Base-by-base conservation (phyloP, 1,284 basidiomycete species). In the Trichosporon coremiiforme region DNA sequence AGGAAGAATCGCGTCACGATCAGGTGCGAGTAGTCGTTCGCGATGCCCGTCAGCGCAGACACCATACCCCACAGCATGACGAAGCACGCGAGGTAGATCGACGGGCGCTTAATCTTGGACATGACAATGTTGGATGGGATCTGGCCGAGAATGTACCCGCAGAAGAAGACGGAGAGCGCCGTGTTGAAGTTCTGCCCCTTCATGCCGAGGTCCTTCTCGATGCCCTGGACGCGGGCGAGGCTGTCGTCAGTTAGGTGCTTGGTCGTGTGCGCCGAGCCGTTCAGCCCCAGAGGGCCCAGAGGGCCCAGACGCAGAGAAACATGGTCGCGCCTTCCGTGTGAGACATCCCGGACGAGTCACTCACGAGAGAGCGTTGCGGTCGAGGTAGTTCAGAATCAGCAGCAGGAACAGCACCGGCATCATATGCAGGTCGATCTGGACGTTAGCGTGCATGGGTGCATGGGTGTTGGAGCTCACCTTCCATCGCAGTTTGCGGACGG, bases 131-230 rank as follows among this genome's bases (percentile, higher is more conserved):
- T 81, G 25, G 76, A 77, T 0, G 80, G 80, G 62, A 82, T 74
- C 71, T 81, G 77, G 68, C 81, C 72, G 25, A 79, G 65, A 35
- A 79, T 79, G 74, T 83, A 83, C 29, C 80, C 78, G 10, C 78
- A 78, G 71, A 76, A 84, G 41, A 84, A 78, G 66, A 84, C 79
- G 3, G 77, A 78, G 33, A 84, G 75, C 35, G 75, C 77, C 1
- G 78, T 81, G 64, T 77, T 75, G 71, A 79, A 79, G 66, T 79
- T 72, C 1, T 69, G 64, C 53, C 76, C 72, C 53, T 41, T 70
- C 38, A 83, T 71, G 35, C 71, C 69, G 41, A 84, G 78, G 64
- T 83, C 80, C 41, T 65, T 66, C 53, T 73, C 72, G 62, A 73
- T 69, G 35, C 70, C 70, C 17, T 73, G 72, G n/a, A 73, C 72